Evolutionary conservation across 164 flowering plant genomes (phyloP).

Genomic region (Berberis vulgaris): DNA sequence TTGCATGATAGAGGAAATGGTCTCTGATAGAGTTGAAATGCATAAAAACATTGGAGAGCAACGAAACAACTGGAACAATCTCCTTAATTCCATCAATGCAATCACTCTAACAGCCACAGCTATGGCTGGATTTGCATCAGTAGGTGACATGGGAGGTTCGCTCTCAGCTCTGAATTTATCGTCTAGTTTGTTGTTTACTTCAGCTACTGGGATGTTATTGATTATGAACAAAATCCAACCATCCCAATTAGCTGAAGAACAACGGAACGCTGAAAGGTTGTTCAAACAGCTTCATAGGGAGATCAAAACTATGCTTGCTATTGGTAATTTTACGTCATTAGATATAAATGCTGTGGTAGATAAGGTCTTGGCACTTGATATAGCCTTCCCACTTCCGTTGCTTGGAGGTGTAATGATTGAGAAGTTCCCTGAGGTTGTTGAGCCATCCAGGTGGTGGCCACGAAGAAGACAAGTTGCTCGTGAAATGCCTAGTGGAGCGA

Average conservation of each 20-base stretch:
- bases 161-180: slow-evolving; percentile 35
- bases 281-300: slow-evolving; percentile 39
- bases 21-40: slow-evolving; percentile 40
- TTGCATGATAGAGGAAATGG: slow-evolving; percentile 28
- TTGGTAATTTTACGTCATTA: slow-evolving; percentile 14
- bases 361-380: slow-evolving; percentile 38
- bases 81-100: slow-evolving; percentile 32
- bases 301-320: slow-evolving; percentile 28
- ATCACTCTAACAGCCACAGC: slow-evolving; percentile 37
- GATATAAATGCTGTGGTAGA: slow-evolving; percentile 40
- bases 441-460: slow-evolving; percentile 47
- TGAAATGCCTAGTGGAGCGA: not conserved
- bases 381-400: slow-evolving; percentile 48
- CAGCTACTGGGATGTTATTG: slow-evolving; percentile 46
- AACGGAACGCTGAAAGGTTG: slow-evolving; percentile 47
- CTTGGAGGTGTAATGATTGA: slow-evolving; percentile 39
- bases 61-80: slow-evolving; percentile 40
- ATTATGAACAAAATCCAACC: slow-evolving; percentile 68
- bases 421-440: slow-evolving; percentile 34
- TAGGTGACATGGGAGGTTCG: slow-evolving; percentile 11
- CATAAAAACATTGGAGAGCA: slow-evolving; percentile 39
- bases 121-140: slow-evolving; percentile 34
- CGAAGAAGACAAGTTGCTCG: not conserved
- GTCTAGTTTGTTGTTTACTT: slow-evolving; percentile 31
- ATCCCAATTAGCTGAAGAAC: slow-evolving; percentile 68